Evolutionary conservation across 148 eudicot genomes (phyloP), one percentile per base, ranked within the genome.

Genomic region (Heliamphora exappendiculata): DNA sequence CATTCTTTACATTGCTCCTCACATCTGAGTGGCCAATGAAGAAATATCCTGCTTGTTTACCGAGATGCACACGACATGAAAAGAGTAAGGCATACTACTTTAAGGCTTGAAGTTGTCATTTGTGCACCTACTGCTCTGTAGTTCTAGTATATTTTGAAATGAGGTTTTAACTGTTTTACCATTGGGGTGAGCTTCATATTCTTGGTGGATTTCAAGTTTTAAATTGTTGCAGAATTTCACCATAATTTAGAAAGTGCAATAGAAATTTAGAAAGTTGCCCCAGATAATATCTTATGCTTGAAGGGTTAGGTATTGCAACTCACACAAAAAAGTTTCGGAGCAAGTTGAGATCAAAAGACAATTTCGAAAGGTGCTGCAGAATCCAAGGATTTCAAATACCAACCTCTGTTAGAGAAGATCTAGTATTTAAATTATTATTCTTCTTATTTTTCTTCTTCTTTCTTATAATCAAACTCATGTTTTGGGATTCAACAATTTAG

Each of bases 331-430:
- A 37, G n/a, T 29, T 67, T 45, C 58, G 74, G 51, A 26, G 71
- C 84, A 92, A 94, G 97, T 92, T 65, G 94, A 92, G 84, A 89
- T 92, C 74, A 92, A 92, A 70, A 84, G 92, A 92, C 97, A 42
- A 85, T 90, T 63, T 94, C 97, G 1, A 92, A 88, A 81, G 94
- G 90, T 42, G 84, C 89, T 64, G 81, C 83, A 4, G 90, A 85
- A 67, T 67, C 90, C 75, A 90, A 83, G 79, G 94, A 85, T 76
- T 89, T 90, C 45, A 89, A 85, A 86, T 92, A 76, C 92, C 97
- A 55, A 75, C 91, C 67, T 22, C 86, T 16, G 72, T 92, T 45
- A 81, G 83, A 2, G 89, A 83, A 87, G 97, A 94, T 92, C 24
- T 44, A 45, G 24, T 19, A 8, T 33, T 33, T 26, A n/a, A 19